Conservation (phyloP, 2,329 filamentous ascomycete species). For the Teratosphaeria viscida region DNA sequence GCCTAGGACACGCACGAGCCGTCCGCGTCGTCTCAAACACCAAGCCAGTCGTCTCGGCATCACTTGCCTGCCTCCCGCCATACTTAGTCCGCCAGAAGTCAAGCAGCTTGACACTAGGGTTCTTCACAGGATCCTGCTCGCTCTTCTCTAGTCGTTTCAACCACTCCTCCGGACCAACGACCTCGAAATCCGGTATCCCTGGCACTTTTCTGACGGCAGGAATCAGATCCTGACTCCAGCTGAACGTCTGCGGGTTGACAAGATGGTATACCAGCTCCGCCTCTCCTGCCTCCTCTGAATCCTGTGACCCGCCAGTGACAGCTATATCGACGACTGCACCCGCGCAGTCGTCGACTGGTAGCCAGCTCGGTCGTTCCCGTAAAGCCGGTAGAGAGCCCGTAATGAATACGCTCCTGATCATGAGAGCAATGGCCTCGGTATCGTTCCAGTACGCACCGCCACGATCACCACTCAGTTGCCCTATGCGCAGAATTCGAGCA, state of each 20-base stretch:
- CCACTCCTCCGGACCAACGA: conserved; percentile 15
- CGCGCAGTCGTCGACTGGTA: conserved; percentile 34
- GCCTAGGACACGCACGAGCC: conserved; percentile 5
- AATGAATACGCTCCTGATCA: conserved; percentile 31
- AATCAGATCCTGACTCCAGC: conserved; percentile 15
- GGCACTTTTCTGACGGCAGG: conserved; percentile 8
- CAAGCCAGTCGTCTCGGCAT: neutral
- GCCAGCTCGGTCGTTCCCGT: conserved; percentile 30
- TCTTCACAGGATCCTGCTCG: conserved; percentile 18
- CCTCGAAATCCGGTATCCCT: conserved; percentile 11
- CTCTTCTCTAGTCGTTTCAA: conserved; percentile 12
- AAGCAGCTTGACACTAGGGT: conserved; percentile 23
- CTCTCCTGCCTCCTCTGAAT: conserved; percentile 1
- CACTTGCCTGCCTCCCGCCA: conserved; percentile 5
- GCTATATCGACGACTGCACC: conserved; percentile 24
- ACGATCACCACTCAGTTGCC: conserved; percentile 19
- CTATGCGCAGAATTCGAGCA: conserved; percentile 17
- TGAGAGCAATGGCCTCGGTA: conserved; percentile 33
- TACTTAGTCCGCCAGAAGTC: conserved; percentile 25
- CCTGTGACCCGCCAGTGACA: conserved; percentile 4
- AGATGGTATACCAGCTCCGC: conserved; percentile 18
- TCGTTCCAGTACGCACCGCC: conserved; percentile 28
- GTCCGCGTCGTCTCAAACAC: conserved; percentile 13
- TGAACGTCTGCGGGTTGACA: conserved; percentile 17
- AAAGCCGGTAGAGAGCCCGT: conserved; percentile 29